Evolutionary conservation across 2,329 filamentous ascomycete genomes (phyloP), one percentile per base, ranked within the genome.

Genomic region (Apiospora malaysiana): DNA sequence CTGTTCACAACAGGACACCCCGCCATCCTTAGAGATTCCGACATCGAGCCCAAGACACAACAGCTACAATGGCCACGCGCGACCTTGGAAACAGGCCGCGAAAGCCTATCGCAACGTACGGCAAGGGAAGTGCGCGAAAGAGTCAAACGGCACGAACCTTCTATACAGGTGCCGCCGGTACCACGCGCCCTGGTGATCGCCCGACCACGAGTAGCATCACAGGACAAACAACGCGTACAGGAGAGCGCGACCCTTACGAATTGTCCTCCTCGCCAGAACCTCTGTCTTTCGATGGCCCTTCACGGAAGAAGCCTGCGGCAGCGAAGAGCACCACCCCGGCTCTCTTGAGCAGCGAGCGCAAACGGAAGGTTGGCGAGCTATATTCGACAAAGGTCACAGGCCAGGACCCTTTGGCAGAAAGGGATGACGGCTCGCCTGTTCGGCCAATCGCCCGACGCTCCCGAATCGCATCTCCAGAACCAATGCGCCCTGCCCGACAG

Each of bases 381-480:
- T 68, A 56, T n/a, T 47, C 66, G 1, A 32, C 67, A 16, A 68
- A 49, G 37, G 46, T 32, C 32, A 27, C 14, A 6, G 46, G 67
- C 18, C 46, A 42, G 46, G 67, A 68, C 27, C 67, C 67, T 49
- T 49, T 68, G 27, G 27, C 46, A n/a, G 67, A 56, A 27, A 6
- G 46, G n/a, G 46, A 68, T 18, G 32, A 56, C 10, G 23, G 37
- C 32, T 68, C 67, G 46, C 67, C 67, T 25, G 27, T 40, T 7
- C 37, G 37, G 14, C 46, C 46, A 21, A 45, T n/a, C 23, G 47
- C 72, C 21, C 74, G 71, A 71, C 77, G 75, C 32, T 74, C 75
- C 25, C 76, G 75, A 37, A 74, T 74, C n/a, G 70, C 75, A 16
- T 71, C 71, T 43, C 71, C 76, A 37, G 70, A 72, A 37, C 59